A percentile compares a stretch with the other conserved stretches of the same genome.
phyloP scores from a whole-genome alignment of 441 rosid species.

The Croton setiger region DNA sequence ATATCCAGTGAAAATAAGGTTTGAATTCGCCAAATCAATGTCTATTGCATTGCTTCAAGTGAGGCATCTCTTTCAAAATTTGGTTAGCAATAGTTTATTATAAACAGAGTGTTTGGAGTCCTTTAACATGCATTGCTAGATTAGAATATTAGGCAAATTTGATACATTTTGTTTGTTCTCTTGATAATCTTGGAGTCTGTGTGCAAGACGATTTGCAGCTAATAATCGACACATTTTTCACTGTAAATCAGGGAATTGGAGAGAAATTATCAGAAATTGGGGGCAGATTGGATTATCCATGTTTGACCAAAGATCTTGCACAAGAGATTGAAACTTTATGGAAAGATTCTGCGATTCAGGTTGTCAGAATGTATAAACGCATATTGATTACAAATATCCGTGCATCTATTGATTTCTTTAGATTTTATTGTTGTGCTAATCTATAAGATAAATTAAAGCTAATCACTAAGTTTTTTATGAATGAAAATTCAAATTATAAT shows the following conservation, averaged over 20 bases:
- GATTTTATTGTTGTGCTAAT: not conserved
- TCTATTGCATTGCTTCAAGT: slow-evolving; percentile 9
- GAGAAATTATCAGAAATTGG: slow-evolving; percentile 82
- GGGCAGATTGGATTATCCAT: slow-evolving; percentile 66
- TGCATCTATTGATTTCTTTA: not conserved
- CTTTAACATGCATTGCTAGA: slow-evolving; percentile 1
- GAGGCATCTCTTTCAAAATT: not conserved
- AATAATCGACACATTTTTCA: not conserved
- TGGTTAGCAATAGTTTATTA: not conserved
- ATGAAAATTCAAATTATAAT: not conserved
- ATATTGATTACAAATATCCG: slow-evolving; percentile 6
- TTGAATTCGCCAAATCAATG: slow-evolving; percentile 21
- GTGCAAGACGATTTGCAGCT: not conserved
- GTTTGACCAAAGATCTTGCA: slow-evolving; percentile 70
- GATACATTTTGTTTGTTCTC: not conserved
- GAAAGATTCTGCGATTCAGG: slow-evolving; percentile 97
- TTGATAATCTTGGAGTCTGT: not conserved
- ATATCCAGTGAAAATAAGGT: slow-evolving; percentile 76
- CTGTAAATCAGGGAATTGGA: slow-evolving; percentile 57
- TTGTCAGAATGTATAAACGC: slow-evolving; percentile 18
- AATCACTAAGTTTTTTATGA: not conserved
- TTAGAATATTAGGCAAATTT: not conserved
- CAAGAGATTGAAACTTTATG: slow-evolving; percentile 74
- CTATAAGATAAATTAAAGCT: not conserved
- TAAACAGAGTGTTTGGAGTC: not conserved